Evolutionary conservation across 1,284 basidiomycete genomes (phyloP).

Genomic region (Ustilago xerochloae): DNA sequence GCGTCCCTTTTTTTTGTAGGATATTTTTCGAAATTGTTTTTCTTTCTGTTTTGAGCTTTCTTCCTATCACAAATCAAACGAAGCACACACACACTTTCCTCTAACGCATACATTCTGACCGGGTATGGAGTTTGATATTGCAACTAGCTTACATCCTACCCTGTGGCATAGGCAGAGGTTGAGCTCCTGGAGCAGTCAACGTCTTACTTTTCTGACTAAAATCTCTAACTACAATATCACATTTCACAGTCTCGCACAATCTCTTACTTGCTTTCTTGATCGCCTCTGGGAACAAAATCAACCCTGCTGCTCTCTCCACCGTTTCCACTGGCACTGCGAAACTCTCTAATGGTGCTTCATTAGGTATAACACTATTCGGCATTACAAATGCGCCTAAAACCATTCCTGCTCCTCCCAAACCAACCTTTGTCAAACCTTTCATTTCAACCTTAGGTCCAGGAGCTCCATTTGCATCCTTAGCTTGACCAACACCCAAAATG

Average conservation of each 20-base stretch:
- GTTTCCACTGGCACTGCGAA: conserved; percentile 76
- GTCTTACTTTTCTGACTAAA: conserved; percentile 53
- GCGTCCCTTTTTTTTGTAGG: not conserved
- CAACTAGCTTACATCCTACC: conserved; percentile 10
- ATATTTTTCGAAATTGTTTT: not conserved
- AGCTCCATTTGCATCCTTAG: conserved; percentile 1
- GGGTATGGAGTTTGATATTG: not conserved
- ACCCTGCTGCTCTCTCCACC: conserved; percentile 89
- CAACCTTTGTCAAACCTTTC: conserved; percentile 26
- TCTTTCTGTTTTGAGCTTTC: too few species aligned
- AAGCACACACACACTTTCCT: too few species aligned
- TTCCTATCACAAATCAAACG: not conserved
- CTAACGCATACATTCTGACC: too few species aligned
- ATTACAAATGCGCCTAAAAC: conserved; percentile 65
- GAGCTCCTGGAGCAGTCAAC: conserved; percentile 20
- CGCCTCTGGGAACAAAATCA: conserved; percentile 86
- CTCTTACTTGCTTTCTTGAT: conserved; percentile 84
- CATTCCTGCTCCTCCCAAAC: conserved; percentile 19
- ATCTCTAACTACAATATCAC: conserved; percentile 61
- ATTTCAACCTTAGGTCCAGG: conserved; percentile 27
- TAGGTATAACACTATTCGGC: conserved; percentile 66
- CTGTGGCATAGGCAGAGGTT: conserved; percentile 12
- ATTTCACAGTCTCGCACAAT: conserved; percentile 75
- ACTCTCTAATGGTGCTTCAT: conserved; percentile 58
- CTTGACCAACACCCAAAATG: conserved; percentile 74